Percentiles rank a stretch among this genome's conserved stretches.
These are phyloP conservation scores for Setaria italica DNA, from an alignment of 202 grass and related monocot species.

Conservation along the genomic window DNA sequence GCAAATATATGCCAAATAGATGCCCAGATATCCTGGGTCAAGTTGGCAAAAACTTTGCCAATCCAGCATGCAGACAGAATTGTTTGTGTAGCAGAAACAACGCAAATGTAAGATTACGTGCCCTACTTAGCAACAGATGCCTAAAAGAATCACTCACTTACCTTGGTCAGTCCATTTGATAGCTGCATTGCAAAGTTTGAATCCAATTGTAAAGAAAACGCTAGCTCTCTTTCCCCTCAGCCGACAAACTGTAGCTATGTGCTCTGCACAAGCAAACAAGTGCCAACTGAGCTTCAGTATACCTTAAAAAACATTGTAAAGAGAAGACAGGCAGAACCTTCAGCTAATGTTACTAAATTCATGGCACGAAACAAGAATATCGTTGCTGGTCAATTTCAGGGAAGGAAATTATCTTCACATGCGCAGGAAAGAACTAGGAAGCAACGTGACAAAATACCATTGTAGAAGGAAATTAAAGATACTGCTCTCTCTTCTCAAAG, in stretches of 20 bases:
- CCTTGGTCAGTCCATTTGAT: slow-evolving; percentile 18
- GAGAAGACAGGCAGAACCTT: slow-evolving; percentile 40
- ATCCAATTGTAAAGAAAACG: slow-evolving; percentile 2
- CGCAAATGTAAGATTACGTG: slow-evolving; percentile 1
- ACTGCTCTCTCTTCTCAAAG: slow-evolving; percentile 34
- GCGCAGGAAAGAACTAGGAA: slow-evolving; percentile 55
- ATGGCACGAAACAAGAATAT: slow-evolving; percentile 44
- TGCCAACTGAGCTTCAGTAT: slow-evolving; percentile 23
- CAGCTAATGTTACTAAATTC: slow-evolving; percentile 38
- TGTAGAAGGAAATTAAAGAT: slow-evolving; percentile 47
- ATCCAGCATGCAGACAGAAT: slow-evolving; percentile 6
- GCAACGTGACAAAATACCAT: slow-evolving; percentile 49
- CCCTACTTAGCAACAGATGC: slow-evolving; percentile 35
- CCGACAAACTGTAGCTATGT: slow-evolving; percentile 26
- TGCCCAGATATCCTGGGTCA: slow-evolving; percentile 37
- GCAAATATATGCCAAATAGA: slow-evolving; percentile 43
- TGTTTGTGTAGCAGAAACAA: slow-evolving; percentile 11
- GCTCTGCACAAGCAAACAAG: slow-evolving; percentile 26
- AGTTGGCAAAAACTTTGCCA: slow-evolving; percentile 33
- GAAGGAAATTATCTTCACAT: slow-evolving; percentile 32
- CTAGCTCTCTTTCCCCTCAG: not conserved
- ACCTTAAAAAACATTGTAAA: slow-evolving; percentile 37
- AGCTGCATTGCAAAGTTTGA: not conserved
- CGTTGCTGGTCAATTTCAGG: slow-evolving; percentile 37
- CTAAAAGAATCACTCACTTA: slow-evolving; percentile 33